Conservation (phyloP, 306 rosid genomes). For the Lotus japonicus region DNA sequence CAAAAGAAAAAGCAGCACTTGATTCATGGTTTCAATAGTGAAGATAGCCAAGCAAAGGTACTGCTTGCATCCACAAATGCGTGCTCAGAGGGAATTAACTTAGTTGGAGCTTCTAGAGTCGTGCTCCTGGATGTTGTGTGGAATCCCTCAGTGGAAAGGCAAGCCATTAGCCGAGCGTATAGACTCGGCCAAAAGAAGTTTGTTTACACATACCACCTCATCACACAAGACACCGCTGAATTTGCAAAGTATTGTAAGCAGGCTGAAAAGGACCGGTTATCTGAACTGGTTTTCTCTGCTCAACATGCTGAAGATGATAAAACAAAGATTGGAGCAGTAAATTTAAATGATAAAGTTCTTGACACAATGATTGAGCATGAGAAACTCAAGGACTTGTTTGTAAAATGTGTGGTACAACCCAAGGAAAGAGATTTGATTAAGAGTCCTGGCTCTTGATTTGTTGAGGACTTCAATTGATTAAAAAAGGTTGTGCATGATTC, state of each 20-base stretch:
- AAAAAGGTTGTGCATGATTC: not conserved
- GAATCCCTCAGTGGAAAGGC: constrained; percentile 35
- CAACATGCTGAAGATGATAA: not conserved
- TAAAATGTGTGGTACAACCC: not conserved
- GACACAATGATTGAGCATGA: constrained; percentile 20
- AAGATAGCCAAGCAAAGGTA: constrained; percentile 23
- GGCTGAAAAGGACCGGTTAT: constrained; percentile 27
- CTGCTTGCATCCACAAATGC: constrained; percentile 31
- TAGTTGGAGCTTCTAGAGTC: constrained; percentile 39
- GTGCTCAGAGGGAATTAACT: constrained; percentile 31
- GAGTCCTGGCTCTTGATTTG: not conserved
- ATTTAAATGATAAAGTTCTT: constrained; percentile 22
- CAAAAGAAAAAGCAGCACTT: constrained; percentile 6
- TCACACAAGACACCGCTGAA: constrained; percentile 20
- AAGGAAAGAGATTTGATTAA: constrained; percentile 10
- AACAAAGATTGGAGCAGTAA: not conserved
- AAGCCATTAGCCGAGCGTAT: constrained; percentile 35
- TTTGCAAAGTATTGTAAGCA: constrained; percentile 10
- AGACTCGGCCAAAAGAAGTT: constrained; percentile 29
- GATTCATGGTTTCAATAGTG: constrained; percentile 24
- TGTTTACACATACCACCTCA: constrained; percentile 31
- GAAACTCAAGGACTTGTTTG: constrained; percentile 27
- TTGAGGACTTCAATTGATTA: too few relatives aligned
- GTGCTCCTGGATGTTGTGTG: constrained; percentile 38
- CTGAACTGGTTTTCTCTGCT: constrained; percentile 28